Base-by-base conservation (phyloP, 169 alveolate genomes). In the Plasmodium yoelii region DNA sequence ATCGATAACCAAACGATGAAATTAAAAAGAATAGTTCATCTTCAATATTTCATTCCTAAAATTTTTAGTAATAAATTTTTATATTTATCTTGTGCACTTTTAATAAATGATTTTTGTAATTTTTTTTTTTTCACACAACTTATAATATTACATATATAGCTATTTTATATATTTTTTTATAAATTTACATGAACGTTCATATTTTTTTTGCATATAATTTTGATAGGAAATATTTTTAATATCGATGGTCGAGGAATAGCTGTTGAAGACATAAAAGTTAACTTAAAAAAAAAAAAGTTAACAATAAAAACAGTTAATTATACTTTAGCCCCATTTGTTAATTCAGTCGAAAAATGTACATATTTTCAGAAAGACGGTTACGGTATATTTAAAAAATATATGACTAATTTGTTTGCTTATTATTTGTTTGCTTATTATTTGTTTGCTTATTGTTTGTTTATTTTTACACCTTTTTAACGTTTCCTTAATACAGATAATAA, bases 161-260 rank as follows among this genome's bases (percentile, higher is more conserved):
- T 34, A 61, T 26, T 26, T 61, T 9, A 19, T 26, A 13, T 5
- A 19, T 9, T 60, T 26, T 22, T 57, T 12, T 10, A 0, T 1
- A 12, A 51, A 51, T 51, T 51, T 51, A 12, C 18, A 13, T 51
- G 42, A 4, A 34, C 18, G 18, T 57, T 57, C 26, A n/a, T 57
- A 15, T 57, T 57, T 57, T 57, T 18, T 57, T 56, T 57, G n/a
- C 5, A n/a, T 24, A 12, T 24, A 24, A 24, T 61, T 19, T 26
- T 51, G 7, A 7, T 49, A 73, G 87, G 51, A 15, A 73, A 73
- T 10, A 28, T 73, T 1, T 63, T 73, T 26, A 73, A 73, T 44
- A 42, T 73, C 19, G 87, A 73, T 63, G 87, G 87, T 5, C 44
- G 28, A 8, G 87, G 87, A 24, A 19, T 73, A 73, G 87, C 73